Percentiles rank a stretch among this genome's conserved stretches.
Evolutionary conservation across 176 grass and related monocot species (phyloP).

Genomic region (Lolium rigidum): DNA sequence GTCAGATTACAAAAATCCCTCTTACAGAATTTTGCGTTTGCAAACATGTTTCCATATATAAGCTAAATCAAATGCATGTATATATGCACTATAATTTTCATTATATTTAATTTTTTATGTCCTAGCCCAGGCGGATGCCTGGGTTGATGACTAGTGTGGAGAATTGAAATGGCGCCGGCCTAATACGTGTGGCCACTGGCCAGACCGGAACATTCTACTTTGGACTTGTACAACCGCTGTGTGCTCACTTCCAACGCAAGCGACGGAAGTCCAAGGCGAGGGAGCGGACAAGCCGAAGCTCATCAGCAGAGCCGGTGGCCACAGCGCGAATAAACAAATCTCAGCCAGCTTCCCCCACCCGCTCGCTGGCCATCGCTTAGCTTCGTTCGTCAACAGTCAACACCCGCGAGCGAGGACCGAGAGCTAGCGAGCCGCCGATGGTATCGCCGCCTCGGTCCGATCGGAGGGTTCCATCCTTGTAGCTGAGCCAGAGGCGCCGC

Average conservation of each 20-base stretch:
- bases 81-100: too few relatives aligned
- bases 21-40: too few relatives aligned
- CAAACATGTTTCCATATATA: too few relatives aligned
- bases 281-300: neutral
- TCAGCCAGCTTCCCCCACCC: neutral
- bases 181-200: neutral
- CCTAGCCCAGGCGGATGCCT: too few relatives aligned
- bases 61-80: too few relatives aligned
- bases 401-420: slow-evolving; percentile 39
- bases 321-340: slow-evolving; percentile 35
- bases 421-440: neutral
- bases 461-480: neutral
- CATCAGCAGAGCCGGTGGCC: slow-evolving; percentile 22
- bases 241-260: neutral
- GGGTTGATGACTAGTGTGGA: too few relatives aligned
- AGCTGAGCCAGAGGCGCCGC: neutral
- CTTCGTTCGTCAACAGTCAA: slow-evolving; percentile 55
- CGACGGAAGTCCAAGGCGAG: neutral
- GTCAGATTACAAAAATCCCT: too few relatives aligned
- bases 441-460: slow-evolving; percentile 15
- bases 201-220: neutral
- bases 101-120: too few relatives aligned
- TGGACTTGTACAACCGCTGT: neutral
- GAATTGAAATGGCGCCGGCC: neutral
- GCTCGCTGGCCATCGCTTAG: slow-evolving; percentile 16